Conservation (phyloP, 257 asterid species). For the Schizonepeta tenuifolia region DNA sequence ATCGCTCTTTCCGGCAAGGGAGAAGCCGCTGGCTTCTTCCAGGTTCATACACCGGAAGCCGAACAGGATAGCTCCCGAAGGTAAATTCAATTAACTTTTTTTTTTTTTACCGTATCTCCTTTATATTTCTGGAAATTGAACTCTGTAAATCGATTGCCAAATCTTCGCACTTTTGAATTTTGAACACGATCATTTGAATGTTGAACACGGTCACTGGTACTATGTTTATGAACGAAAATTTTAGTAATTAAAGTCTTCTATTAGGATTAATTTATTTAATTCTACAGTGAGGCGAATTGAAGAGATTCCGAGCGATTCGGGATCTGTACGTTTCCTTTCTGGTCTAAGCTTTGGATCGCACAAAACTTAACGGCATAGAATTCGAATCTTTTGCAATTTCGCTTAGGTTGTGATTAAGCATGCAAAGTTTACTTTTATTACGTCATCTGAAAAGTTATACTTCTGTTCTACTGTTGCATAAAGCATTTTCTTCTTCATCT, state of each 20-base stretch:
- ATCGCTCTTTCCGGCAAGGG: constrained; percentile 40
- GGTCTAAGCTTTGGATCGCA: neutral
- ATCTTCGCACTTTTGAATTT: neutral
- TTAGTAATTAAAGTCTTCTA: too few relatives aligned
- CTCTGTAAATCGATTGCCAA: neutral
- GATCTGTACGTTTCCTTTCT: neutral
- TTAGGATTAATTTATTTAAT: too few relatives aligned
- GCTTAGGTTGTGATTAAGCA: constrained; percentile 9
- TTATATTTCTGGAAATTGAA: neutral
- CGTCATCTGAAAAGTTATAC: neutral
- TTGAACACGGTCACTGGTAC: too few relatives aligned
- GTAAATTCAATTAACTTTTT: constrained; percentile 34
- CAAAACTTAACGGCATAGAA: constrained; percentile 31
- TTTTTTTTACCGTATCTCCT: neutral
- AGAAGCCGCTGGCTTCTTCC: constrained; percentile 57
- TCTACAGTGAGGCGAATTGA: neutral
- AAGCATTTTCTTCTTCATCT: neutral
- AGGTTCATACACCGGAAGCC: constrained; percentile 52
- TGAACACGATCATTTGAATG: neutral
- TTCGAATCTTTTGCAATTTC: constrained; percentile 24
- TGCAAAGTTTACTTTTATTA: constrained; percentile 27
- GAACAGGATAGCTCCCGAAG: constrained; percentile 48
- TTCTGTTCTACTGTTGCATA: neutral
- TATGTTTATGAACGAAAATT: too few relatives aligned
- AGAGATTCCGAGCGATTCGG: constrained; percentile 2